These are phyloP conservation scores for Hypoxylon sp. DNA, from an alignment of 2,329 filamentous ascomycete genomes.

Conservation along the genomic window DNA sequence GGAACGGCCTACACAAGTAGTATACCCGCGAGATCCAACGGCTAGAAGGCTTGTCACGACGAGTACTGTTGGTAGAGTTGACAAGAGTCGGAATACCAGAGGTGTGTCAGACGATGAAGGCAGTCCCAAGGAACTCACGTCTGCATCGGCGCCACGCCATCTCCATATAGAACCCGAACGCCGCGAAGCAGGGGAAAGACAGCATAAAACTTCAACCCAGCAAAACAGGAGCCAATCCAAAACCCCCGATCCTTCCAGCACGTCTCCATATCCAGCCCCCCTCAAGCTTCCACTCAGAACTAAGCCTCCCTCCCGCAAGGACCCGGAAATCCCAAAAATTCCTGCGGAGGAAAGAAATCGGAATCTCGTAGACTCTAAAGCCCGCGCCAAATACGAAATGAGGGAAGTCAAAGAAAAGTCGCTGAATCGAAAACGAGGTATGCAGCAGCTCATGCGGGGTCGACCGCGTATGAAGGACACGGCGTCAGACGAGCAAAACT, in stretches of 20 bases:
- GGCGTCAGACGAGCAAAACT: neutral
- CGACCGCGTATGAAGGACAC: neutral
- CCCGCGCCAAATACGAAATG: too few relatives aligned
- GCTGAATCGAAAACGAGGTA: neutral
- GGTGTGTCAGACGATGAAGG: neutral
- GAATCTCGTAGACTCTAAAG: neutral
- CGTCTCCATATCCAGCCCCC: neutral
- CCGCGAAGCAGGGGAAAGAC: neutral
- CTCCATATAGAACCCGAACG: neutral
- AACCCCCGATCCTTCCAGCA: too few relatives aligned
- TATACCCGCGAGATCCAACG: neutral
- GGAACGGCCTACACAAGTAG: neutral
- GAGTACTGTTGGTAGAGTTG: neutral
- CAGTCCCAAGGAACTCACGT: neutral
- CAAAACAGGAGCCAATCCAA: neutral
- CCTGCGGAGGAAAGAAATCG: neutral
- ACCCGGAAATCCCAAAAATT: neutral
- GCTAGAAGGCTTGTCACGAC: neutral
- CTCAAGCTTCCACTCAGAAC: constrained; percentile 2
- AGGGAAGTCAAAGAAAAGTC: neutral
- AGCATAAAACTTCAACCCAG: neutral
- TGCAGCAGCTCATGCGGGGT: neutral
- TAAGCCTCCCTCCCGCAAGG: neutral
- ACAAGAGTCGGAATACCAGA: neutral
- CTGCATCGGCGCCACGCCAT: neutral